Evolutionary conservation across 352 stramenopile genomes (phyloP).

Genomic region (Phytophthora ramorum): DNA sequence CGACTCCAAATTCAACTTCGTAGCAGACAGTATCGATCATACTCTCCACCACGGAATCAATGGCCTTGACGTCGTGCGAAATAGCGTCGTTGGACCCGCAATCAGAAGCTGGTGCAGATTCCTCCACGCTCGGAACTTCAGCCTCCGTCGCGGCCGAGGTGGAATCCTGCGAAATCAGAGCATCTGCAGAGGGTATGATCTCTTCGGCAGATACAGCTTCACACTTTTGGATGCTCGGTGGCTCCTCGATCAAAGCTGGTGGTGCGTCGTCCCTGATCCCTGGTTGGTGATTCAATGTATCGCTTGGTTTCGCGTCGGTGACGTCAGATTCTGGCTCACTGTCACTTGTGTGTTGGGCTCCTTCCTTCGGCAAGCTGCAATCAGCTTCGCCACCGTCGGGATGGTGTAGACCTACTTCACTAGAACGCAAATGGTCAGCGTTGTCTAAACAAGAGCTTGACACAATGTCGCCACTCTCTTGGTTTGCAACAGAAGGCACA

Average conservation of each 20-base stretch:
- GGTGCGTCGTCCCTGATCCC: not conserved
- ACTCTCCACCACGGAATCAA: not conserved
- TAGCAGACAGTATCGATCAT: conserved; percentile 13
- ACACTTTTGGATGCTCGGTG: not conserved
- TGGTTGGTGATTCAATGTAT: not conserved
- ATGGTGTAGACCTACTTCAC: not conserved
- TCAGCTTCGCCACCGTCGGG: too few species aligned
- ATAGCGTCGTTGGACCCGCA: not conserved
- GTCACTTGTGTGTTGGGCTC: not conserved
- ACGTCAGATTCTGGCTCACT: not conserved
- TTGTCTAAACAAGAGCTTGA: not conserved
- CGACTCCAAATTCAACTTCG: not conserved
- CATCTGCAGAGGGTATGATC: not conserved
- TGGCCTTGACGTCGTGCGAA: not conserved
- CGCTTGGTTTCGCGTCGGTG: not conserved
- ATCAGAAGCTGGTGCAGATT: not conserved
- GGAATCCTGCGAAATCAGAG: too few species aligned
- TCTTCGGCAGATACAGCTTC: not conserved
- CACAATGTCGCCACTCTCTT: not conserved
- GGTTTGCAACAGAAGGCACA: not conserved
- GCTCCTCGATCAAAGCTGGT: not conserved
- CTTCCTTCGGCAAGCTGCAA: too few species aligned
- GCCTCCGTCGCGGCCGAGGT: too few species aligned
- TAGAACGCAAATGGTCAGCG: not conserved
- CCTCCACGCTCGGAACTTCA: not conserved